Percentiles rank a stretch among this genome's conserved stretches.
Evolutionary conservation across 495 filamentous ascomycete species (phyloP).

Genomic region (Podospora pseudopauciseta): DNA sequence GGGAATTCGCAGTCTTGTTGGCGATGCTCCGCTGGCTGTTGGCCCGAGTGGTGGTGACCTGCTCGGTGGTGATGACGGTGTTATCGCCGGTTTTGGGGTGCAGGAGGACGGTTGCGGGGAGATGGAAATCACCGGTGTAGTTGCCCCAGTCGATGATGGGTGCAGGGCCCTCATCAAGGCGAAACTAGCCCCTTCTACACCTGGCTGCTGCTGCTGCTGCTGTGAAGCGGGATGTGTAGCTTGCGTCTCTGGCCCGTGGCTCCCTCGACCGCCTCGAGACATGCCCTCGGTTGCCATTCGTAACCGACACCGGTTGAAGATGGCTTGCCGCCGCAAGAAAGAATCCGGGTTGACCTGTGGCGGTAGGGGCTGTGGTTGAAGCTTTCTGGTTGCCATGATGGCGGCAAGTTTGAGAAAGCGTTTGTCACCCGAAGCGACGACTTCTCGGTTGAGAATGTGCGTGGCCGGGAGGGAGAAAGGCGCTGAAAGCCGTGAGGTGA

Average conservation of each 20-base stretch:
- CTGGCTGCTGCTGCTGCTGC: constrained; percentile 11
- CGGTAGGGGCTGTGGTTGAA: constrained; percentile 8
- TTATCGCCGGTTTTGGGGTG: not conserved
- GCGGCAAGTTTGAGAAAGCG: constrained; percentile 42
- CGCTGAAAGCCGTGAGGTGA: constrained; percentile 64
- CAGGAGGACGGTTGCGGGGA: not conserved
- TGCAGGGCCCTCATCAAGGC: not conserved
- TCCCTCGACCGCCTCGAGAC: constrained; percentile 10
- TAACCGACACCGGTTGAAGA: constrained; percentile 32
- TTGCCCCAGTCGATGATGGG: not conserved
- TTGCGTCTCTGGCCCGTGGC: not conserved
- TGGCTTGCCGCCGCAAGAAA: constrained; percentile 29
- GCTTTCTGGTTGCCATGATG: constrained; percentile 27
- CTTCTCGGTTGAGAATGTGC: constrained; percentile 60
- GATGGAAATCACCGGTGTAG: not conserved
- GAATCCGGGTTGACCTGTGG: constrained; percentile 23
- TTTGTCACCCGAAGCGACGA: constrained; percentile 43
- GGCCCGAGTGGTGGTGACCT: not conserved
- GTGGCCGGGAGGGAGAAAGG: constrained; percentile 66
- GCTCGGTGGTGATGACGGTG: not conserved
- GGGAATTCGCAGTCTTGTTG: constrained; percentile 16
- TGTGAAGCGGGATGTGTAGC: constrained; percentile 14
- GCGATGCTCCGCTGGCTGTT: not conserved
- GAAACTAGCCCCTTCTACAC: not conserved
- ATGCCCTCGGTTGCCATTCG: constrained; percentile 22